Percentiles rank a stretch among this genome's conserved stretches.
Conservation (phyloP, 1,139 yeast genomes). For the Candida buenavistaensis region DNA sequence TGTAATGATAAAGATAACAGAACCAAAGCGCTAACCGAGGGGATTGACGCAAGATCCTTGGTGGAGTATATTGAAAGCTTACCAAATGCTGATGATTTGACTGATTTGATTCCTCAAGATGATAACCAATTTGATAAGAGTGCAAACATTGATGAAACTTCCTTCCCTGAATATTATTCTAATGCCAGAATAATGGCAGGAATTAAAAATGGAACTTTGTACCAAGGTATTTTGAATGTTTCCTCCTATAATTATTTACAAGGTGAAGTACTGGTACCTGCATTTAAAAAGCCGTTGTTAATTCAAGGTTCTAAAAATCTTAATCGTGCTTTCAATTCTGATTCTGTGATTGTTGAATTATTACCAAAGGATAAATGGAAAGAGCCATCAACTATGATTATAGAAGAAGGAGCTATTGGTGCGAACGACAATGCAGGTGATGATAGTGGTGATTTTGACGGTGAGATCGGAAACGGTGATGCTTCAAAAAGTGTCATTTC, state of each 20-base stretch:
- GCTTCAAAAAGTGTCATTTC: conserved; percentile 45
- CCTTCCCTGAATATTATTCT: conserved; percentile 77
- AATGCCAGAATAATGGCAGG: conserved; percentile 89
- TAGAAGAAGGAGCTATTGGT: conserved; percentile 70
- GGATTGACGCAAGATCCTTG: conserved; percentile 56
- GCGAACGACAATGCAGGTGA: conserved; percentile 63
- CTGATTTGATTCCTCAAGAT: conserved; percentile 72
- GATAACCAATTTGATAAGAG: conserved; percentile 20
- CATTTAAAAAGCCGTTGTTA: conserved; percentile 79
- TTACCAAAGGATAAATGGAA: conserved; percentile 89
- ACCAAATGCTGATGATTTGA: conserved; percentile 73
- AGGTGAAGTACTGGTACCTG: conserved; percentile 74
- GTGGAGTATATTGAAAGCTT: conserved; percentile 67
- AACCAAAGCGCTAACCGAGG: conserved; percentile 54
- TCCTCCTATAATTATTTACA: conserved; percentile 88
- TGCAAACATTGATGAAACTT: conserved; percentile 40
- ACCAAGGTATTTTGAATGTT: conserved; percentile 79
- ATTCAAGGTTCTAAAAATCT: conserved; percentile 80
- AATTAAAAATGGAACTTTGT: conserved; percentile 78
- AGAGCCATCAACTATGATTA: conserved; percentile 73
- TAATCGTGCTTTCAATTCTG: conserved; percentile 91
- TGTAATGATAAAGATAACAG: conserved; percentile 78
- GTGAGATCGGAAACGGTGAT: conserved; percentile 17
- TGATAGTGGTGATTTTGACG: conserved; percentile 43
- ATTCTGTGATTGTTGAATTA: conserved; percentile 85